phyloP scores from a whole-genome alignment of 1,139 yeast genomes.

The Kodamaea anthophila region DNA sequence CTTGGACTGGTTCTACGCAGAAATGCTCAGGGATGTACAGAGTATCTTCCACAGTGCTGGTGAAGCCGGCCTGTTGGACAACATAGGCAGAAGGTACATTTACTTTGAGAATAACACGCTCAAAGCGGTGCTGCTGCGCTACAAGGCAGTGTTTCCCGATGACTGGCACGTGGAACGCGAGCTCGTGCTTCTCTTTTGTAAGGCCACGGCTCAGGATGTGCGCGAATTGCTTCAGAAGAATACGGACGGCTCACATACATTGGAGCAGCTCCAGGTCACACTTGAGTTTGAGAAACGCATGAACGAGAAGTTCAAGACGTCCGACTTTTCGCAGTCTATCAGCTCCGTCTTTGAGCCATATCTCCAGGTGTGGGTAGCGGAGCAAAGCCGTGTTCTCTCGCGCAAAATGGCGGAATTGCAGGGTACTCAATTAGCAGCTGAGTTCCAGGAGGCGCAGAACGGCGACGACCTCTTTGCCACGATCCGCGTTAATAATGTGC shows the following conservation, averaged over 20 bases:
- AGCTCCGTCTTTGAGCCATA: conserved; percentile 83
- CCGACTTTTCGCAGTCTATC: conserved; percentile 45
- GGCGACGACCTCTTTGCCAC: conserved; percentile 25
- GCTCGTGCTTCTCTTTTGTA: conserved; percentile 59
- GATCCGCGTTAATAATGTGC: conserved; percentile 37
- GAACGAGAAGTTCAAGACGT: conserved; percentile 47
- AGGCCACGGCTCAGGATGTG: conserved; percentile 63
- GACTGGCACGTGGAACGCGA: conserved; percentile 67
- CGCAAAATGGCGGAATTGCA: conserved; percentile 56
- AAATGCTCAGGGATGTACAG: conserved; percentile 66
- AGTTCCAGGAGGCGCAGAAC: conserved; percentile 17
- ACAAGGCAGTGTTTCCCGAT: conserved; percentile 53
- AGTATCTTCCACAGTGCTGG: conserved; percentile 70
- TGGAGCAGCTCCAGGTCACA: conserved; percentile 26
- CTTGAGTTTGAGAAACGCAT: conserved; percentile 73
- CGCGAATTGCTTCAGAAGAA: conserved; percentile 12
- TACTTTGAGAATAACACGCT: conserved; percentile 66
- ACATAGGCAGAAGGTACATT: conserved; percentile 71
- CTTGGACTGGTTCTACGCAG: conserved; percentile 67
- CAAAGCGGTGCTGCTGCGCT: conserved; percentile 50
- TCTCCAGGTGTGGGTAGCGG: conserved; percentile 77
- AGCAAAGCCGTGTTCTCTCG: conserved; percentile 64
- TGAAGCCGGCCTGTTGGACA: conserved; percentile 93
- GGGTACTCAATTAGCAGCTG: conserved; percentile 38
- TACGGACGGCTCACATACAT: conserved; percentile 10